phyloP scores from a whole-genome alignment of 1,284 basidiomycete species.

The Pholiota adiposa region DNA sequence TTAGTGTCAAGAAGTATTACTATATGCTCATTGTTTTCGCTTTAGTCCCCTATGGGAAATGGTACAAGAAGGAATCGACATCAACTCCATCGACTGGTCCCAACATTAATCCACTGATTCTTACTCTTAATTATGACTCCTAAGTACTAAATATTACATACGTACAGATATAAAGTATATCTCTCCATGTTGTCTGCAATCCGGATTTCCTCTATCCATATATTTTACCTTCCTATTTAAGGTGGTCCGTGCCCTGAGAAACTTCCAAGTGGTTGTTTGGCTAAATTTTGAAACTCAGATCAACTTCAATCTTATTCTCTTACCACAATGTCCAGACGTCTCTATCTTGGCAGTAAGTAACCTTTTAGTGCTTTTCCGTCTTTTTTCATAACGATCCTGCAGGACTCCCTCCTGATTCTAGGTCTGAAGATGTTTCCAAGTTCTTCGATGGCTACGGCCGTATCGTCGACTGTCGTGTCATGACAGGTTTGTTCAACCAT shows the following conservation, averaged over 20 bases:
- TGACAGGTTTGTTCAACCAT: constrained; percentile 70
- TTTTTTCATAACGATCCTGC: constrained; percentile 10
- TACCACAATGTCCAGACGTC: constrained; percentile 77
- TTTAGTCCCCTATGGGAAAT: constrained; percentile 94
- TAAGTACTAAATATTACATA: background rate
- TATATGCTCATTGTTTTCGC: constrained; percentile 6
- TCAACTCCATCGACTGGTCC: constrained; percentile 93
- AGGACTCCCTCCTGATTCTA: constrained; percentile 82
- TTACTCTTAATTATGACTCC: constrained; percentile 11
- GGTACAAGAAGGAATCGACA: constrained; percentile 97
- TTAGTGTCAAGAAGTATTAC: background rate
- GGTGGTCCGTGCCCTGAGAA: constrained; percentile 46
- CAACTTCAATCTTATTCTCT: constrained; percentile 41
- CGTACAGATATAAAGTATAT: constrained; percentile 10
- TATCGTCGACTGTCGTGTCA: constrained; percentile 90
- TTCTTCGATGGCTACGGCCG: constrained; percentile 87
- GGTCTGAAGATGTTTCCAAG: constrained; percentile 80
- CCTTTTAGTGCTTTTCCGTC: constrained; percentile 11
- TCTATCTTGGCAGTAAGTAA: constrained; percentile 80
- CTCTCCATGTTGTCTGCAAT: background rate
- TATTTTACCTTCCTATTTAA: background rate
- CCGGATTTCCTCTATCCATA: background rate
- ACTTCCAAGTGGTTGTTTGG: constrained; percentile 27
- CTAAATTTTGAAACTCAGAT: constrained; percentile 40
- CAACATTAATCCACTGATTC: constrained; percentile 43